phyloP scores from a whole-genome alignment of 176 grass and related monocot genomes.

The Avena insularis region DNA sequence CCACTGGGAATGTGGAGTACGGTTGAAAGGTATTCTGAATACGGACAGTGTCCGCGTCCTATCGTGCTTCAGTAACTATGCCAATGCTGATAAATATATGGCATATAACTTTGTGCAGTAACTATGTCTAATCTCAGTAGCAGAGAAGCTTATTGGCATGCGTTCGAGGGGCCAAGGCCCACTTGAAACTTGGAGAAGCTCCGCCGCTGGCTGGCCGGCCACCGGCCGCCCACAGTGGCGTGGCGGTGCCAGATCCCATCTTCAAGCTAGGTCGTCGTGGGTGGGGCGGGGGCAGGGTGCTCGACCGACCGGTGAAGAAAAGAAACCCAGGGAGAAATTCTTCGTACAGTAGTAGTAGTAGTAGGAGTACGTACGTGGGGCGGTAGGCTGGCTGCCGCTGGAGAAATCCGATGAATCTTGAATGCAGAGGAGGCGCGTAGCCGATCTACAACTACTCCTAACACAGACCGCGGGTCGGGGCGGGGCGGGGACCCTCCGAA shows the following conservation, averaged over 20 bases:
- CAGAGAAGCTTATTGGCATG: no score
- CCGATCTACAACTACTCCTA: not conserved
- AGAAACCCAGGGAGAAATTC: not conserved
- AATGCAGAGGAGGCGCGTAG: constrained; percentile 29
- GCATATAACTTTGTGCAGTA: no score
- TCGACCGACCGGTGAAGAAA: constrained; percentile 1
- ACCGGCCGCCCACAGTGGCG: no score
- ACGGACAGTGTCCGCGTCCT: no score
- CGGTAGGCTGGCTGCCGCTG: not conserved
- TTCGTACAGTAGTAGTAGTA: not conserved
- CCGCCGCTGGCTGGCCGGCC: no score
- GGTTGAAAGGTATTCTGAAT: no score
- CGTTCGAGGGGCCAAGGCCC: no score
- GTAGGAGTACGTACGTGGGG: not conserved
- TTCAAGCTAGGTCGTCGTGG: not conserved
- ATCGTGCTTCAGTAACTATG: no score
- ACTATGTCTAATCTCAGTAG: no score
- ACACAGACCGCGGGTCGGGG: not conserved
- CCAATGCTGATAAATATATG: no score
- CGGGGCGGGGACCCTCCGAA: constrained; percentile 41
- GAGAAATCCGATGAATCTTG: constrained; percentile 25
- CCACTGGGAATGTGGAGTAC: no score
- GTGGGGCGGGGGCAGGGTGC: not conserved
- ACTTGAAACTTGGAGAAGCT: no score
- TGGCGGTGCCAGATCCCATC: not conserved